Evolutionary conservation across 495 filamentous ascomycete species (phyloP), one percentile per base, ranked within the genome.

Genomic region (Aspergillus coremiiformis): DNA sequence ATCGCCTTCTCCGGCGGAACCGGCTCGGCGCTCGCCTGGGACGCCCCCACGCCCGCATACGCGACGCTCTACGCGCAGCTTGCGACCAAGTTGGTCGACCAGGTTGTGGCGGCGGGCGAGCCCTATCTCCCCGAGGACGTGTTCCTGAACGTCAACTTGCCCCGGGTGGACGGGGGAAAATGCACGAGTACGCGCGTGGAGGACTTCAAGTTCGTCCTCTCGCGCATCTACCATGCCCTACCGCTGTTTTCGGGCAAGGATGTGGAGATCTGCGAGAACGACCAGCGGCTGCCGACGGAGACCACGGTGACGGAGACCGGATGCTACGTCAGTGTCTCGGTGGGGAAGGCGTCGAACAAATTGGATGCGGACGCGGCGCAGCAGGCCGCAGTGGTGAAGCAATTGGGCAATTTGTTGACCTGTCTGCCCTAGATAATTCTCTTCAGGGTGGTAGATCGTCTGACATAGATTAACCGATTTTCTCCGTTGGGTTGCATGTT

Each of bases 91-190:
- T 51, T 87, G 3, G 81, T 78, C 7, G 65, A 82, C 17, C 65
- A 66, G 0, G 49, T 86, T 7, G 44, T 83, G 1, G 67, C 58
- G 8, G 69, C 77, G 8, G 81, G 80, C n/a, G 68, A 63, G 10
- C 84, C 84, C 0, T 85, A 83, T 48, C 69, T 86, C 1, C 82
- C 83, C 0, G 51, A 64, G 0, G 68, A 76, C 41, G 69, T 78
- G 11, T 87, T 74, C 73, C 71, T 87, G 42, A 86, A 86, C 52
- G 81, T 86, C 47, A 86, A 87, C 62, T 86, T 81, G 59, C 77
- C 78, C 2, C 63, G 66, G 10, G 74, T 81, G 11, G 66, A 58
- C 2, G 69, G 65, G 3, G 60, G 56, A 3, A 61, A 63, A 33
- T 85, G 84, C 61, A 66, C 60, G 2, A 63, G 58, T 5, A 66